Evolutionary conservation across 106 monocot species (phyloP), one percentile per base, ranked within the genome.

Genomic region (Phalaenopsis aphrodite): DNA sequence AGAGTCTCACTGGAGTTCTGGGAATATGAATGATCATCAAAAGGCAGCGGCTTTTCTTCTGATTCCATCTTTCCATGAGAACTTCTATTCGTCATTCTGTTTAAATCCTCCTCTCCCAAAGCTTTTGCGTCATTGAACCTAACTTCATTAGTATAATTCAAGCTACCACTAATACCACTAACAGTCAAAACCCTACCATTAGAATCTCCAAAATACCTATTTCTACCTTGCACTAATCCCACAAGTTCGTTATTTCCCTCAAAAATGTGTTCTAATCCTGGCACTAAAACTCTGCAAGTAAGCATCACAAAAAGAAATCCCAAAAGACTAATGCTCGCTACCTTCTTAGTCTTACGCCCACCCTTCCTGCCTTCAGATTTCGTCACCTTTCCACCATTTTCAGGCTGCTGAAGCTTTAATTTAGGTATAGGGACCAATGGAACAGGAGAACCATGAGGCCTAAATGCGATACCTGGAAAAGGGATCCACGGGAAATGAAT

Each of bases 401-500:
- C 79, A 1, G 88, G 71, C 58, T 84, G 86, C 78, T 91, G 93
- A 11, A 86, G 76, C 84, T 90, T 94, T 84, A 94, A 77, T 66
- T 84, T 84, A 8, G 94, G 94, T 45, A 97, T 94, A 6, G 96
- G 94, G 37, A 97, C 82, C 79, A 94, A 82, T 12, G 93, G 95
- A 68, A 89, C 84, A 4, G 82, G 89, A 11, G 89, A 56, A 19
- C 89, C 90, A 3, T 82, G 85, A 4, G 85, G 90, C 42, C 86
- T 81, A 74, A 92, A 42, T 8, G 96, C 72, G 78, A 91, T 90
- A 23, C 84, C 86, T n/a, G 80, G 45, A 55, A 80, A 90, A 38
- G 83, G 79, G 17, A 77, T 65, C 24, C 74, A 77, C 19, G 56
- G 82, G 9, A 83, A 77, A 5, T 81, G 88, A 7, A 77, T 74